phyloP scores from a whole-genome alignment of 257 asterid species.

The Fraxinus quadrangulata region DNA sequence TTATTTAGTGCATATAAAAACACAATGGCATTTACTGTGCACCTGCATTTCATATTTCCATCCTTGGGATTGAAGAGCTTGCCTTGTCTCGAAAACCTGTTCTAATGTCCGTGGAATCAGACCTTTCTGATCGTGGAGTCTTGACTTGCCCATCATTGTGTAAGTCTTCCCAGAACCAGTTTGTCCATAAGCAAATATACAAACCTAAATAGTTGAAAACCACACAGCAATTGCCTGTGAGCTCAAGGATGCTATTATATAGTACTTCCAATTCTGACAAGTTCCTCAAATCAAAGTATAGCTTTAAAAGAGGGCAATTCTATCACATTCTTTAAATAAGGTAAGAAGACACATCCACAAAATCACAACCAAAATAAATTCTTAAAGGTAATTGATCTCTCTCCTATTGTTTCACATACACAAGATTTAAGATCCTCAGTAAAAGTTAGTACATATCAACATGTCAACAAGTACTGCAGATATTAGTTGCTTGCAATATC shows the following conservation, averaged over 20 bases:
- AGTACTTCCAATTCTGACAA: too few relatives aligned
- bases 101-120: slow-evolving; percentile 88
- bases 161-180: slow-evolving; percentile 96
- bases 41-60: slow-evolving; percentile 99
- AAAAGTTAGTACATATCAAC: too few relatives aligned
- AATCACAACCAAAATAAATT: too few relatives aligned
- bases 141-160: slow-evolving; percentile 97
- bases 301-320: too few relatives aligned
- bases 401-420: too few relatives aligned
- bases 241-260: not conserved
- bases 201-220: slow-evolving; percentile 49
- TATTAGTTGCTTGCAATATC: not conserved
- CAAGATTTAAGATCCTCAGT: too few relatives aligned
- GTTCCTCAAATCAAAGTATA: too few relatives aligned
- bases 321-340: too few relatives aligned
- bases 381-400: too few relatives aligned
- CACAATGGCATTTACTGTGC: slow-evolving; percentile 16
- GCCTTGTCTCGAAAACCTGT: slow-evolving; percentile 87
- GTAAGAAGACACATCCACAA: too few relatives aligned
- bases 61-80: slow-evolving; percentile 80
- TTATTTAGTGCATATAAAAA: not conserved
- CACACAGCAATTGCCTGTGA: slow-evolving; percentile 9
- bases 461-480: too few relatives aligned
- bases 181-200: slow-evolving; percentile 97
- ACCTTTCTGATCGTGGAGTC: slow-evolving; percentile 69